A percentile compares a stretch with the other conserved stretches of the same genome.
Evolutionary conservation across 352 stramenopile species (phyloP).

Genomic region (Pythium vanterpoolii): DNA sequence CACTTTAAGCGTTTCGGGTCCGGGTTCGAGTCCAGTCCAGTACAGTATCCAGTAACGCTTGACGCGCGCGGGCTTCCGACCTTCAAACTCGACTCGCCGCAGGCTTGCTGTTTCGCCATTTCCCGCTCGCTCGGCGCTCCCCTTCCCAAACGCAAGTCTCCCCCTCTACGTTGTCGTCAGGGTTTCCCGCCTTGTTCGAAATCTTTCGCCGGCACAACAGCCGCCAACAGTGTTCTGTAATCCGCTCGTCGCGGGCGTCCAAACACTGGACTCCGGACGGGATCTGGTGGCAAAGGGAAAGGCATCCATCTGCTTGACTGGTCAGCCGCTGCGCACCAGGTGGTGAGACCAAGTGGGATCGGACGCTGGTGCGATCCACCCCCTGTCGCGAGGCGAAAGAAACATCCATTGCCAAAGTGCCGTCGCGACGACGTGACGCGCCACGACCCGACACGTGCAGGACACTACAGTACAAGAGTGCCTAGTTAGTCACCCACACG

Average conservation of each 20-base stretch:
- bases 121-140: too few relatives aligned
- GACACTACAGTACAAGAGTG: too few relatives aligned
- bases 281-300: background rate
- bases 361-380: background rate
- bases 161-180: too few relatives aligned
- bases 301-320: background rate
- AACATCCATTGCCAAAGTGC: background rate
- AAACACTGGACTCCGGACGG: too few relatives aligned
- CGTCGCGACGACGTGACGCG: background rate
- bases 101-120: background rate
- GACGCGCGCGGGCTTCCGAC: background rate
- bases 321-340: conserved; percentile 2
- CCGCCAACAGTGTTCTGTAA: too few relatives aligned
- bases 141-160: too few relatives aligned
- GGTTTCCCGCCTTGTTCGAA: too few relatives aligned
- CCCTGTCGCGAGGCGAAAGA: conserved; percentile 8
- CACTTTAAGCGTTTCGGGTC: background rate
- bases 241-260: too few relatives aligned
- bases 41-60: background rate
- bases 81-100: background rate
- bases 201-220: too few relatives aligned
- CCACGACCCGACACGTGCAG: background rate
- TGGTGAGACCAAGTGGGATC: conserved; percentile 11
- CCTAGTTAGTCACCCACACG: too few relatives aligned
- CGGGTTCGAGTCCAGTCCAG: background rate